phyloP scores from a whole-genome alignment of 169 alveolate genomes.

The Plasmodium gonderi region DNA sequence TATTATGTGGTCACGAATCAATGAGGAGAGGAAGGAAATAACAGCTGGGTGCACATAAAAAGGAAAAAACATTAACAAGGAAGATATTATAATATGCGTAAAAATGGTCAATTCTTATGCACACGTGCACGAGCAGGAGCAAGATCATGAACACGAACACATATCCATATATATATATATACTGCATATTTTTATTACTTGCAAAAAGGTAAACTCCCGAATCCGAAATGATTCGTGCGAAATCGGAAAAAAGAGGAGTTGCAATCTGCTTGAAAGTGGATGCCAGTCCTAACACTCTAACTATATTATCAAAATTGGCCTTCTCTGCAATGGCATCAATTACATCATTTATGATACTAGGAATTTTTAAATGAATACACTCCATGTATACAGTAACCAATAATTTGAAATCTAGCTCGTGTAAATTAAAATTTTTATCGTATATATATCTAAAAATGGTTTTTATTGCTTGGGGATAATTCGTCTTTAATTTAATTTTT shows the following conservation, averaged over 20 bases:
- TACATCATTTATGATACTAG: constrained; percentile 40
- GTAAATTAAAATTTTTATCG: constrained; percentile 33
- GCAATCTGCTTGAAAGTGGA: constrained; percentile 14
- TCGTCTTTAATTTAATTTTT: constrained; percentile 62
- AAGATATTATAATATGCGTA: not conserved
- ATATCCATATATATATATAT: too few relatives aligned
- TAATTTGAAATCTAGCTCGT: constrained; percentile 49
- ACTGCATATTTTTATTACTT: not conserved
- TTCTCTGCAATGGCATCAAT: constrained; percentile 25
- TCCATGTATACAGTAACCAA: constrained; percentile 54
- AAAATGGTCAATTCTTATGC: not conserved
- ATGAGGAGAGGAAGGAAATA: too few relatives aligned
- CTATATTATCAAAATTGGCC: constrained; percentile 47
- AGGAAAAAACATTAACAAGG: too few relatives aligned
- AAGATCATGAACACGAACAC: too few relatives aligned
- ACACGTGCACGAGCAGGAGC: too few relatives aligned
- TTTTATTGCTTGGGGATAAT: constrained; percentile 67
- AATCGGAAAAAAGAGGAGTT: constrained; percentile 24
- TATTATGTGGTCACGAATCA: too few relatives aligned
- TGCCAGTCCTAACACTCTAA: constrained; percentile 16
- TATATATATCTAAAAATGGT: constrained; percentile 50
- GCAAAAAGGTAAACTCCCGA: constrained; percentile 30
- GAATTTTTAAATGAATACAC: constrained; percentile 56
- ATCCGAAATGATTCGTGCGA: constrained; percentile 47
- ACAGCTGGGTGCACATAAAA: too few relatives aligned